Conservation (phyloP, 139 green algal genomes). For the Microglena sp. region DNA sequence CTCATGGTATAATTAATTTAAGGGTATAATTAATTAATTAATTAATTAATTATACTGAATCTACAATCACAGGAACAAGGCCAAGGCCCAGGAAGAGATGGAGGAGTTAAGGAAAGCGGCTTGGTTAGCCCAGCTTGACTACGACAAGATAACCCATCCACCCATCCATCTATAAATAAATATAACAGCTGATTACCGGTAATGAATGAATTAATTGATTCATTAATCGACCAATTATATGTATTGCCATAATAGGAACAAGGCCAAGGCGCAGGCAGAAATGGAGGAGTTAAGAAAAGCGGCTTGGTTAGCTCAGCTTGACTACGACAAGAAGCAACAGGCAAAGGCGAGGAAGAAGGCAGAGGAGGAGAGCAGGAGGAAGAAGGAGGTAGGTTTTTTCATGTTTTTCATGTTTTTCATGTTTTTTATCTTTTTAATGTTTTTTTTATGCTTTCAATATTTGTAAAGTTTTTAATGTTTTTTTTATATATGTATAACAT, state of each 20-base stretch:
- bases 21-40: too few species aligned
- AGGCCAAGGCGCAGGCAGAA: constrained; percentile 6
- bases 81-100: constrained; percentile 10
- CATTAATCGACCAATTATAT: too few species aligned
- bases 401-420: background rate
- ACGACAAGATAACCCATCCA: too few species aligned
- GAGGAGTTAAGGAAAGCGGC: constrained; percentile 13
- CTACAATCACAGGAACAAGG: background rate
- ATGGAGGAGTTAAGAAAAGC: constrained; percentile 13
- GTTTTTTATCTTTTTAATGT: background rate
- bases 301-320: constrained; percentile 26
- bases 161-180: too few species aligned
- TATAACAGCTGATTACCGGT: too few species aligned
- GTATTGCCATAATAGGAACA: too few species aligned
- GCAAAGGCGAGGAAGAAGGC: constrained; percentile 28
- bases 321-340: constrained; percentile 35
- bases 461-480: background rate
- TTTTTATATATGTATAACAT: background rate
- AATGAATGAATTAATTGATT: too few species aligned
- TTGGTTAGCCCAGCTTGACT: constrained; percentile 21
- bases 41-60: too few species aligned
- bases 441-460: background rate
- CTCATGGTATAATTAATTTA: too few species aligned
- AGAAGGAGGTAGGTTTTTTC: constrained; percentile 28
- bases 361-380: constrained; percentile 26